Percentiles rank a stretch among this genome's conserved stretches.
Evolutionary conservation across 2,329 filamentous ascomycete genomes (phyloP).

Genomic region (Cadophora luteo-olivacea): DNA sequence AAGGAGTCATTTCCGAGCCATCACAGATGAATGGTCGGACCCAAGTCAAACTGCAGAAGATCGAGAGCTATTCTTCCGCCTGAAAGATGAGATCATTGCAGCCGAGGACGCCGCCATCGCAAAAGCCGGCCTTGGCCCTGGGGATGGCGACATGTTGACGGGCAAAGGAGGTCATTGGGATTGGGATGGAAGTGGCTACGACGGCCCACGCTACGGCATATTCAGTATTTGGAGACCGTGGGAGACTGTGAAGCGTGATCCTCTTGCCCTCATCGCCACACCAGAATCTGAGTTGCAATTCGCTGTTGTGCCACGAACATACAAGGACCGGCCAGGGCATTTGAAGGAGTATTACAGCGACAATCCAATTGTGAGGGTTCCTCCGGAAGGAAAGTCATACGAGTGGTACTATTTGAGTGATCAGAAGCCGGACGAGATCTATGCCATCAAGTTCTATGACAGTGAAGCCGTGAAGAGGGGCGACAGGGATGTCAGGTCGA

Average conservation of each 20-base stretch:
- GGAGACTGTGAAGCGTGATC: constrained; percentile 12
- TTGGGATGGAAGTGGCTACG: constrained; percentile 12
- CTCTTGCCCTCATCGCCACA: neutral
- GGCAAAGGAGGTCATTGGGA: constrained; percentile 17
- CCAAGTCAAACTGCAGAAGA: constrained; percentile 10
- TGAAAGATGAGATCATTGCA: constrained; percentile 10
- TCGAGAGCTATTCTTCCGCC: neutral
- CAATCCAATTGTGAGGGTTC: constrained; percentile 9
- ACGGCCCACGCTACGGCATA: constrained; percentile 13
- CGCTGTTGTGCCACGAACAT: constrained; percentile 7
- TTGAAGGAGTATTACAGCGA: constrained; percentile 21
- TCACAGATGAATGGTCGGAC: constrained; percentile 1
- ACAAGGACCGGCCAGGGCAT: constrained; percentile 1
- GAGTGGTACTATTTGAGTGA: constrained; percentile 16
- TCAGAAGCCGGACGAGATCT: constrained; percentile 15
- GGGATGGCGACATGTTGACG: constrained; percentile 5
- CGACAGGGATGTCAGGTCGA: constrained; percentile 13
- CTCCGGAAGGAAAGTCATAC: neutral
- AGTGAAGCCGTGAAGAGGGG: constrained; percentile 12
- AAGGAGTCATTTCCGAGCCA: constrained; percentile 3
- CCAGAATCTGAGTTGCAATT: constrained; percentile 2
- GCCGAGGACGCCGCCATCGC: neutral
- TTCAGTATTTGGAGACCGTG: constrained; percentile 19
- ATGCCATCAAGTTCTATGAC: constrained; percentile 17
- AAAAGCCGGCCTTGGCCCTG: neutral